Percentiles rank a stretch among this genome's conserved stretches.
Conservation (phyloP, 2,329 filamentous ascomycete species). For the Botryotinia calthae region DNA sequence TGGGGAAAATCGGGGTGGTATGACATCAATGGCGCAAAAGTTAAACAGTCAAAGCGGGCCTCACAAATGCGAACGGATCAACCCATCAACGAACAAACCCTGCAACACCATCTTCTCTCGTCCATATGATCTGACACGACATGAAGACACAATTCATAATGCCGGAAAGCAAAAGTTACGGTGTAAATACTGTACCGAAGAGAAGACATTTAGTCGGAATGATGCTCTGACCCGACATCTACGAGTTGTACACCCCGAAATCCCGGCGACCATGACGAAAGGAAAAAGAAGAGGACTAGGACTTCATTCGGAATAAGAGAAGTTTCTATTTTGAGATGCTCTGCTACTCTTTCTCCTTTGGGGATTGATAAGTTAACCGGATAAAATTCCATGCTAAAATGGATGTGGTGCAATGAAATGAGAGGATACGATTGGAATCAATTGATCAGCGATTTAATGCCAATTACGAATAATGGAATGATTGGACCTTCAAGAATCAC, state of each 20-base stretch:
- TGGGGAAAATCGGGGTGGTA: slow-evolving; percentile 33
- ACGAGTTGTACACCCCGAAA: slow-evolving; percentile 85
- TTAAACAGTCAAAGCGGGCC: slow-evolving; percentile 89
- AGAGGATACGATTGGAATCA: background rate
- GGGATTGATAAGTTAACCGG: background rate
- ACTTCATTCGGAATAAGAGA: background rate
- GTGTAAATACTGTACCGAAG: slow-evolving; percentile 88
- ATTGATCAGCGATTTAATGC: background rate
- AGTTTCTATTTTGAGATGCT: background rate
- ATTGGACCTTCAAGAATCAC: background rate
- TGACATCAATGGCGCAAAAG: slow-evolving; percentile 51
- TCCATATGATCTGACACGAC: slow-evolving; percentile 92
- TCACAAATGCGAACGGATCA: slow-evolving; percentile 88
- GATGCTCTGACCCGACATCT: slow-evolving; percentile 94
- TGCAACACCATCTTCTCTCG: slow-evolving; percentile 94
- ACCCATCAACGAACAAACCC: slow-evolving; percentile 90
- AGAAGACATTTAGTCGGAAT: slow-evolving; percentile 94
- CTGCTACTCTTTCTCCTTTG: background rate
- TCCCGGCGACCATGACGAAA: slow-evolving; percentile 77
- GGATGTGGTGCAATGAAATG: background rate
- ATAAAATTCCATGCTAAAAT: background rate
- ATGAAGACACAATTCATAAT: slow-evolving; percentile 98
- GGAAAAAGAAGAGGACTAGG: slow-evolving; percentile 37
- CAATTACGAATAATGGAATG: background rate
- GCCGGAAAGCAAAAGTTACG: slow-evolving; percentile 90